Base-by-base conservation (phyloP, 2,329 filamentous ascomycete genomes). In the Claviceps fusiformis region DNA sequence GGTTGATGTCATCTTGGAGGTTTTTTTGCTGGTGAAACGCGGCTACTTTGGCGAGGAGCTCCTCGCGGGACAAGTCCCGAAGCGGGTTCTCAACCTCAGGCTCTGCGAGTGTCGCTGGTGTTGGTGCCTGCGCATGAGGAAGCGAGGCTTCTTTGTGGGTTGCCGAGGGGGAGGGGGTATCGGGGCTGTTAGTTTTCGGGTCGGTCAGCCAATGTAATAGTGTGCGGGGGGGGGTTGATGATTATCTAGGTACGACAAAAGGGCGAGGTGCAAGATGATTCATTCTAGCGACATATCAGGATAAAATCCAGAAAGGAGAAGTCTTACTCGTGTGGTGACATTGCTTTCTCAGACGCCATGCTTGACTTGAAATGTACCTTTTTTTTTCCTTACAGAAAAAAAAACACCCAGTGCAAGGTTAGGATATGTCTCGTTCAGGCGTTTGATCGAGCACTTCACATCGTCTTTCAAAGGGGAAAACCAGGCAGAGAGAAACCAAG, bases 41-140 rank as follows among this genome's bases (percentile, higher is more conserved):
- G 47, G 78, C 72, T 2, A 84, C 81, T 57, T 80, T 71, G 24
- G 68, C 65, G 44, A 83, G 65, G 15, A 85, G 73, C 53, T 75
- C 66, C 1, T 76, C 70, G 33, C 74, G 72, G 2, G 76, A 71
- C 8, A 84, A 71, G 0, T 74, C 77, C 2, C 70, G 74, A 3
- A 85, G 65, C 0, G 69, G 69, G 45, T 83, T 84, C 33, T 61
- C 62, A 44, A 68, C 66, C 45, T 69, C 67, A 52, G 49, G 33
- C 10, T 50, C 63, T 65, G 53, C 64, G 61, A 33, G 61, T 15
- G 35, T 62, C 62, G 54, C 24, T 50, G 53, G 8, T 41, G 33
- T n/a, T 19, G 15, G 13, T 33, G 27, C 15, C 44, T 52, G 27
- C 13, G 37, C 11, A 39, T 15, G 31, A 35, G 27, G 15, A 43